Conservation (phyloP, 1,284 basidiomycete genomes). For the Cryptococcus sp. region DNA sequence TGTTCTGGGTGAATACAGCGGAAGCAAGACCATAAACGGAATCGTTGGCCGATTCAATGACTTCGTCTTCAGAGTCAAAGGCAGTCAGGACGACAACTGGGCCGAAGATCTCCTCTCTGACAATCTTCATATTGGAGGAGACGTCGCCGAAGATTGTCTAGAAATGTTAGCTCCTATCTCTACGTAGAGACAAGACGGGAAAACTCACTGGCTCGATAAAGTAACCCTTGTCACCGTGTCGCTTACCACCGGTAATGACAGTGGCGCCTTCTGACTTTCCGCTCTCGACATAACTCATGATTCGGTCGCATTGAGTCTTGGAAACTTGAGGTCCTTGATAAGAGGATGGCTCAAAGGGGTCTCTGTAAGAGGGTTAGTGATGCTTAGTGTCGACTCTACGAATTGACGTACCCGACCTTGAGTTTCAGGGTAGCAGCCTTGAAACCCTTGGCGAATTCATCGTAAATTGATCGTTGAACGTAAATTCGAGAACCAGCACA, state of each 20-base stretch:
- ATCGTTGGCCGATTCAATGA: slow-evolving; percentile 76
- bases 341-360: slow-evolving; percentile 68
- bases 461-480: slow-evolving; percentile 77
- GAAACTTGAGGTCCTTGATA: slow-evolving; percentile 84
- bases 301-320: slow-evolving; percentile 54
- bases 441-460: slow-evolving; percentile 50
- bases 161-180: not conserved
- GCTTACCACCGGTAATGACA: slow-evolving; percentile 69
- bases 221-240: slow-evolving; percentile 62
- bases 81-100: slow-evolving; percentile 55
- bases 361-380: slow-evolving; percentile 28
- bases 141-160: slow-evolving; percentile 79
- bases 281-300: slow-evolving; percentile 82
- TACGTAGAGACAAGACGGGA: not conserved
- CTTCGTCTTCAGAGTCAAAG: slow-evolving; percentile 74
- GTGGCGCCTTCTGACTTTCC: slow-evolving; percentile 82
- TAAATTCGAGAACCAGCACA: slow-evolving; percentile 52
- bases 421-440: slow-evolving; percentile 26
- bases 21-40: slow-evolving; percentile 81
- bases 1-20: slow-evolving; percentile 75
- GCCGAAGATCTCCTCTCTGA: slow-evolving; percentile 83
- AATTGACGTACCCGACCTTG: slow-evolving; percentile 32
- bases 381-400: not conserved
- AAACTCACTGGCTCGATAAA: slow-evolving; percentile 49
- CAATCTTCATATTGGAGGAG: slow-evolving; percentile 75